These are phyloP conservation scores for Trichothecium roseum DNA, from an alignment of 2,329 filamentous ascomycete genomes.

Conservation along the genomic window DNA sequence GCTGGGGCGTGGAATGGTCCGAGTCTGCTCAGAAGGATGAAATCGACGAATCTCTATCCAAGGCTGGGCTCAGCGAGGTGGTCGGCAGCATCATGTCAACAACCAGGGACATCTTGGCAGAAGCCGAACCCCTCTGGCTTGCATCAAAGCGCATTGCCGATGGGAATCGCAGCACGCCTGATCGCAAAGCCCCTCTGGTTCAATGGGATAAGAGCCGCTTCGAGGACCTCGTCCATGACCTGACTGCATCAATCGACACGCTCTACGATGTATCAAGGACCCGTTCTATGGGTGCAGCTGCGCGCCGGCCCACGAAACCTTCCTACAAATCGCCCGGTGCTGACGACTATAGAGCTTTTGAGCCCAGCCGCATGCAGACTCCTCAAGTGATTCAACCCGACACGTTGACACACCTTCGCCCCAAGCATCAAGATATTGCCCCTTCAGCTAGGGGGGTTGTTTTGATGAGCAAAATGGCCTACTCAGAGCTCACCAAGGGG, in stretches of 20 bases:
- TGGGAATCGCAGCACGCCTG: constrained; percentile 30
- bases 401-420: constrained; percentile 37
- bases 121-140: constrained; percentile 63
- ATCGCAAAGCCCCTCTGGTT: constrained; percentile 45
- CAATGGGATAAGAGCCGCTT: constrained; percentile 64
- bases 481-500: constrained; percentile 33
- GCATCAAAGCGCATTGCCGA: constrained; percentile 40
- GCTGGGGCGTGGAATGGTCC: constrained; percentile 75
- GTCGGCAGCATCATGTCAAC: constrained; percentile 71
- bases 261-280: constrained; percentile 67
- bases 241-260: constrained; percentile 70
- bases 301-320: constrained; percentile 17
- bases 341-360: constrained; percentile 41
- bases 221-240: constrained; percentile 61
- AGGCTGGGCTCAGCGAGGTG: constrained; percentile 65
- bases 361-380: constrained; percentile 50
- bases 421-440: constrained; percentile 24
- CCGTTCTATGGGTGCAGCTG: constrained; percentile 34
- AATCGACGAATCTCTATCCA: constrained; percentile 61
- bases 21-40: constrained; percentile 59
- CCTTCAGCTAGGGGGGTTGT: constrained; percentile 33
- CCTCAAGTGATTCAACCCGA: constrained; percentile 49
- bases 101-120: constrained; percentile 69
- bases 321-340: constrained; percentile 23
- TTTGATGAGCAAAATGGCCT: constrained; percentile 39